Evolutionary conservation across 1,139 yeast species (phyloP), one percentile per base, ranked within the genome.

Genomic region (Protomyces lactucae-debilis): DNA sequence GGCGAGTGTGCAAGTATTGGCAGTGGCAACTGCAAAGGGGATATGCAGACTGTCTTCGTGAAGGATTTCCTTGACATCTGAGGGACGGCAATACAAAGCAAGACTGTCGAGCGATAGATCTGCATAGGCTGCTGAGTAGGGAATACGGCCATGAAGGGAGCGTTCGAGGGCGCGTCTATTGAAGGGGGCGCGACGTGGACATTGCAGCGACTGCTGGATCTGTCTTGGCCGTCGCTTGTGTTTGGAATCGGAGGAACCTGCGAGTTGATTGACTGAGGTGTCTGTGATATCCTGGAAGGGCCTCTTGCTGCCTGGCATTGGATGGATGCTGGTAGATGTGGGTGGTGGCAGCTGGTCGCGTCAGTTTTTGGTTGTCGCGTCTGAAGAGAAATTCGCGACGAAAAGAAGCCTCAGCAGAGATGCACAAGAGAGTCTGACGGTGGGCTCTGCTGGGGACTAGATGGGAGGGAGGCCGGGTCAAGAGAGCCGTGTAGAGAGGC

Each of bases 1-100:
- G 9, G 54, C 46, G 16, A 64, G 56, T 5, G 66, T 55, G 40
- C 61, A 56, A 10, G 63, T 59, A 35, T 64, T 46, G 39, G 64
- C 64, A 9, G 55, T 35, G 2, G 64, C 59, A 10, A 64, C 35
- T 12, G 64, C 56, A 28, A 64, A 64, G 6, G 66, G 66, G 6
- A 60, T 60, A 28, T 36, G 48, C 37, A 43, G 53, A 14, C 43
- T 37, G n/a, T 52, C 35, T 21, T 21, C 59, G 18, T 35, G n/a
- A 1, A 52, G 39, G n/a, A 21, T 8, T 16, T 54, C 55, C 3
- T 23, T 37, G 8, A 21, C 55, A 16, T 25, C 46, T 14, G 32
- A 8, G 8, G 36, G 45, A 14, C 10, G 28, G 32, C 43, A 45
- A 12, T 37, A 32, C 10, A 56, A 18, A 35, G 10, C 21, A 1